phyloP scores from a whole-genome alignment of 768 basidiomycete species.

The Dendrothele bispora region DNA sequence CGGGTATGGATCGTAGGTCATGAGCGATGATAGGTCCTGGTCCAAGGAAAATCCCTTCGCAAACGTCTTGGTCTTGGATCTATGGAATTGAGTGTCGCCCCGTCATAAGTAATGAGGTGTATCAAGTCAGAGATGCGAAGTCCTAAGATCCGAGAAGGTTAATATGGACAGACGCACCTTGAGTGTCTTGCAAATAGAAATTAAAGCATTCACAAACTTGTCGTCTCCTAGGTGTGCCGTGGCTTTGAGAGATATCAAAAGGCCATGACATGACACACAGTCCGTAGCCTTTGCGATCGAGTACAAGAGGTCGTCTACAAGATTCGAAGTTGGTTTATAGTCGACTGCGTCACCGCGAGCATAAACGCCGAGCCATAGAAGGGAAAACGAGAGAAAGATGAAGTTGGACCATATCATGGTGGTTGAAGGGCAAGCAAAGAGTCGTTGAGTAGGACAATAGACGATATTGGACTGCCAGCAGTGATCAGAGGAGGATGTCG shows the following conservation, averaged over 20 bases:
- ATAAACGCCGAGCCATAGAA: too few species aligned
- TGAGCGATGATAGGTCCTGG: conserved; percentile 62
- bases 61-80: conserved; percentile 59
- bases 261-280: conserved; percentile 51
- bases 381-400: too few species aligned
- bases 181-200: conserved; percentile 42
- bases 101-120: background rate
- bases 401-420: too few species aligned
- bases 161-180: conserved; percentile 36
- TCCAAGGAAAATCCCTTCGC: conserved; percentile 46
- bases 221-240: conserved; percentile 50
- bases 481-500: too few species aligned
- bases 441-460: too few species aligned
- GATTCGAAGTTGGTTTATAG: too few species aligned
- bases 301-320: conserved; percentile 30
- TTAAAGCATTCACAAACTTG: conserved; percentile 42
- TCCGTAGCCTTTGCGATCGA: conserved; percentile 45
- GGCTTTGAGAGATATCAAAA: conserved; percentile 45
- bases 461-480: too few species aligned
- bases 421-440: too few species aligned
- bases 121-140: background rate
- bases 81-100: too few species aligned
- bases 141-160: background rate
- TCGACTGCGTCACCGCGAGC: too few species aligned
- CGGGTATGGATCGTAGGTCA: conserved; percentile 48